Base-by-base conservation (phyloP, 1,284 basidiomycete species). In the Moesziomyces antarcticus region DNA sequence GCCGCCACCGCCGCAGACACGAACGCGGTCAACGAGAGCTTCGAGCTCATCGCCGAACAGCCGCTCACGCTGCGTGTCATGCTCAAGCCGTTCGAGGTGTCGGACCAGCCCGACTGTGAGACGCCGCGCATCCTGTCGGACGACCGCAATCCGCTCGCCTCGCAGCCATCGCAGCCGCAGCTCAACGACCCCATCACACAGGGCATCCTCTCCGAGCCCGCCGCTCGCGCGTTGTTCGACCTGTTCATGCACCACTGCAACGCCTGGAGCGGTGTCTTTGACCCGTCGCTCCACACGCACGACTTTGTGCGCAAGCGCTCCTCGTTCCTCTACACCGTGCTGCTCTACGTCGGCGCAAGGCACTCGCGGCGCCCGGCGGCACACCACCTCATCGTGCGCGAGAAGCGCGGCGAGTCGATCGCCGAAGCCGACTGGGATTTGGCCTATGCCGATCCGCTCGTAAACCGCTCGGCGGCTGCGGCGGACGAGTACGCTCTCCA, bases 51-150 rank as follows among this genome's bases (percentile, higher is more conserved):
- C 43, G 68, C 67, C 18, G 73, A 75, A 33, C 73, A 75, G 45
- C 73, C 73, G 2, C 44, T 75, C 11, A 75, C 73, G 4, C 48
- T 75, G 9, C 58, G 68, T 1, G 58, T 64, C 54, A 75, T 75
- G 73, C 73, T 75, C 53, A 71, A 71, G 52, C 73, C 73, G 0
- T 74, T 74, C 42, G 72, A 74, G 45, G 68, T 75, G 3, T 59
- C 63, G 10, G 60, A 67, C 18, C 53, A 60, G n/a, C 61, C 61
- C 21, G 66, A 74, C 27, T 68, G 57, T 57, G 72, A 62, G 22
- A 70, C 72, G 11, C 66, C 62, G 3, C 50, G 62, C 20, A 49
- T 56, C 8, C n/a, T 66, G 21, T 44, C 49, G 16, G 71, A 69
- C 22, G 65, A 69, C 20, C 65, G 60, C 43, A 61, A 61, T 41